phyloP scores from a whole-genome alignment of 768 basidiomycete genomes.

The Agrocybe praecox region DNA sequence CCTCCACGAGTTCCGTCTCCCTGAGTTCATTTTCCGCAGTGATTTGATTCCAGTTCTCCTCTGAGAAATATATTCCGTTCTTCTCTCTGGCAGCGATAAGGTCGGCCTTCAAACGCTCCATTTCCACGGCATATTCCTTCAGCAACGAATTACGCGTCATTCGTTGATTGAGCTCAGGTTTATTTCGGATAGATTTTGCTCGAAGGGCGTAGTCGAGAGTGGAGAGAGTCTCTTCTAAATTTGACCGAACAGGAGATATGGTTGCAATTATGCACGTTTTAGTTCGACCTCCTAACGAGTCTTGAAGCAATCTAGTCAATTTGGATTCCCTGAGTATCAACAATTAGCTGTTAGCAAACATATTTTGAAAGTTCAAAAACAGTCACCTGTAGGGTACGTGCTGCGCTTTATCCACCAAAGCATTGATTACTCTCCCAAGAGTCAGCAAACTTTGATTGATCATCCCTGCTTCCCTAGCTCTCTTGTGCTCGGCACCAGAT shows the following conservation, averaged over 20 bases:
- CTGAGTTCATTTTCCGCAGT: constrained; percentile 73
- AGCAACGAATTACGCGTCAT: constrained; percentile 91
- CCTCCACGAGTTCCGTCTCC: constrained; percentile 80
- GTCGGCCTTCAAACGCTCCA: constrained; percentile 90
- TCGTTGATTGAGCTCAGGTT: constrained; percentile 93
- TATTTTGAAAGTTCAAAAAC: not conserved
- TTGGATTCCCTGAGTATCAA: constrained; percentile 86
- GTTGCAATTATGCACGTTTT: constrained; percentile 99
- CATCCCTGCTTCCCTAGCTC: constrained; percentile 97
- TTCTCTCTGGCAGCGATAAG: constrained; percentile 91
- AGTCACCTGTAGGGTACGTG: constrained; percentile 93
- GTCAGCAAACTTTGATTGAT: constrained; percentile 97
- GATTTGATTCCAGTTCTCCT: constrained; percentile 89
- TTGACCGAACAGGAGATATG: constrained; percentile 89
- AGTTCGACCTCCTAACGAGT: constrained; percentile 96
- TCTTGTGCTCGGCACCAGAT: constrained; percentile 92
- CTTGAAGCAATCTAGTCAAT: constrained; percentile 95
- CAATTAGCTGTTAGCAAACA: not conserved
- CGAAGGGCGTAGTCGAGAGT: constrained; percentile 96
- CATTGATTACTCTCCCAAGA: constrained; percentile 96
- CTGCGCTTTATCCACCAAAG: constrained; percentile 86
- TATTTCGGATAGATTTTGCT: constrained; percentile 94
- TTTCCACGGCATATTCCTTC: constrained; percentile 93
- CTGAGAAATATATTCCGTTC: constrained; percentile 93
- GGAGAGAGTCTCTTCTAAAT: constrained; percentile 96